These are phyloP conservation scores for Lyophyllum semitale DNA, from an alignment of 768 basidiomycete species.

Conservation along the genomic window DNA sequence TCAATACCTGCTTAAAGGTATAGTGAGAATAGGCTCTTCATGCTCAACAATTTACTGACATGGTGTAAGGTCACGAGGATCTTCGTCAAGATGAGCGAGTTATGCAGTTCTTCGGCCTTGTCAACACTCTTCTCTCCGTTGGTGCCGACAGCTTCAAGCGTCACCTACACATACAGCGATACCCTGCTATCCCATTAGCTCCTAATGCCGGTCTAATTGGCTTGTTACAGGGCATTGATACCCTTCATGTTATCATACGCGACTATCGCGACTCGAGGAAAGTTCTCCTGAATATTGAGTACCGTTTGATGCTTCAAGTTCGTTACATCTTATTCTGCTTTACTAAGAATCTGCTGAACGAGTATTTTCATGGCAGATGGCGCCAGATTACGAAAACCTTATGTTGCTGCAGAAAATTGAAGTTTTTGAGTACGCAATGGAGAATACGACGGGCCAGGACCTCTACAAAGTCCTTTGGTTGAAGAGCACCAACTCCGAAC, in stretches of 20 bases:
- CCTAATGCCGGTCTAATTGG: slow-evolving; percentile 94
- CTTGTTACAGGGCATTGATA: slow-evolving; percentile 96
- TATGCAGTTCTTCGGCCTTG: slow-evolving; percentile 97
- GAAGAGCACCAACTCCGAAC: slow-evolving; percentile 92
- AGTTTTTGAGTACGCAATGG: slow-evolving; percentile 97
- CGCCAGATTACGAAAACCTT: slow-evolving; percentile 95
- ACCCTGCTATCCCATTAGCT: slow-evolving; percentile 92
- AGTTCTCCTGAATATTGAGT: slow-evolving; percentile 96
- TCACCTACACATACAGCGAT: slow-evolving; percentile 91
- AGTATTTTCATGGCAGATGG: slow-evolving; percentile 71
- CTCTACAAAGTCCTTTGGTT: slow-evolving; percentile 96
- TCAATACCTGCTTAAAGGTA: slow-evolving; percentile 89
- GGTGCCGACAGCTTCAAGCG: slow-evolving; percentile 96
- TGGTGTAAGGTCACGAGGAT: slow-evolving; percentile 88
- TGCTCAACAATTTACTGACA: neutral
- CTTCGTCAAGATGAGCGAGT: slow-evolving; percentile 98
- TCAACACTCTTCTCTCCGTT: slow-evolving; percentile 90
- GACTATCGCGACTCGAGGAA: slow-evolving; percentile 96
- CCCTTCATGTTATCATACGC: slow-evolving; percentile 92
- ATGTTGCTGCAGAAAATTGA: slow-evolving; percentile 97
- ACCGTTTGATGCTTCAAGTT: slow-evolving; percentile 97
- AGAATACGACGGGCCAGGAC: slow-evolving; percentile 98
- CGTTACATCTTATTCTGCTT: neutral
- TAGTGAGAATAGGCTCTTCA: neutral
- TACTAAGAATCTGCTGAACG: neutral